These are phyloP conservation scores for Zostera marina DNA, from an alignment of 116 monocot genomes.

Conservation along the genomic window DNA sequence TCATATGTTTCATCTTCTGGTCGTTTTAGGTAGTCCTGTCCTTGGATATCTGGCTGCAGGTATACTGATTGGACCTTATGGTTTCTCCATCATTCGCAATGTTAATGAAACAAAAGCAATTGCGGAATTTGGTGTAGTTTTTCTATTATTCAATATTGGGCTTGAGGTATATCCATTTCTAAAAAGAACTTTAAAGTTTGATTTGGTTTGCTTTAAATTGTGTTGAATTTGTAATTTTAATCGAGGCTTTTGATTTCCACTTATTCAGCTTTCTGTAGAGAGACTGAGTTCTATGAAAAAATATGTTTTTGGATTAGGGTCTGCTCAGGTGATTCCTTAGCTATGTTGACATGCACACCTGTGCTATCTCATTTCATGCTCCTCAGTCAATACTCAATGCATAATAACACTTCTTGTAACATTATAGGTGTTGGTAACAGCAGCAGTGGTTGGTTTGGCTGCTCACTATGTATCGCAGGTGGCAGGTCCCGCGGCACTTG, in stretches of 20 bases:
- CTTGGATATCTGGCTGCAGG: constrained; percentile 96
- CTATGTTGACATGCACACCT: background rate
- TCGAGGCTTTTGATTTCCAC: background rate
- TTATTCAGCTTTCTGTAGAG: constrained; percentile 79
- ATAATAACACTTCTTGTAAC: background rate
- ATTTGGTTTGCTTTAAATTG: background rate
- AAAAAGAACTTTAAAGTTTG: background rate
- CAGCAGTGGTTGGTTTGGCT: constrained; percentile 52
- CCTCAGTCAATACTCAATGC: background rate
- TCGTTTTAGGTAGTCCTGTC: constrained; percentile 80
- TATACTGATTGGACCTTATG: constrained; percentile 92
- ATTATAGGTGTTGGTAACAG: constrained; percentile 67
- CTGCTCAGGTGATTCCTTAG: constrained; percentile 52
- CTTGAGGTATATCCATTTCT: constrained; percentile 53
- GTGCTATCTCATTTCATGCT: background rate
- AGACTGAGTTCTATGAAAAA: constrained; percentile 98
- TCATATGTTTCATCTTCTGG: background rate
- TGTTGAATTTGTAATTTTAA: constrained; percentile 1
- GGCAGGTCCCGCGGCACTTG: constrained; percentile 87
- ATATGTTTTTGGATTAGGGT: constrained; percentile 89
- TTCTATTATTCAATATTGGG: constrained; percentile 94
- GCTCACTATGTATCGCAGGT: constrained; percentile 39
- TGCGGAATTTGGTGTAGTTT: constrained; percentile 99
- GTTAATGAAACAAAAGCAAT: constrained; percentile 96
- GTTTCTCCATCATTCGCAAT: constrained; percentile 86